A percentile compares a stretch with the other conserved stretches of the same genome.
Conservation (phyloP, 1,139 yeast species). For the Meyerozyma smithsonii region DNA sequence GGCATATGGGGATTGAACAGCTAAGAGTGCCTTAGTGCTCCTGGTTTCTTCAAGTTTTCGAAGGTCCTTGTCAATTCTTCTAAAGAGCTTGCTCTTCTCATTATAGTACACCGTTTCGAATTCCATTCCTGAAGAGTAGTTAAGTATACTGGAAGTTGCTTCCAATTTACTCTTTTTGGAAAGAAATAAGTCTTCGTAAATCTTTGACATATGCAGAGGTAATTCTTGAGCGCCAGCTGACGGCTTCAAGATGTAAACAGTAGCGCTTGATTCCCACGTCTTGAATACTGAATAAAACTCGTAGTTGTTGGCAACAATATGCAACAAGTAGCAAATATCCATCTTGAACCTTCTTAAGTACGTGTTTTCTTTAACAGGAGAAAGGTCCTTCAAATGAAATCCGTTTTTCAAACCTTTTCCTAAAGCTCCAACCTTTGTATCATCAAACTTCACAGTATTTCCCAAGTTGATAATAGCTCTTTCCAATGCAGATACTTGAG, state of each 20-base stretch:
- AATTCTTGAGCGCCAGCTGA: slow-evolving; percentile 64
- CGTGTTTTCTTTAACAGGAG: slow-evolving; percentile 37
- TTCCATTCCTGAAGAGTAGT: slow-evolving; percentile 45
- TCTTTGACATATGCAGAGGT: slow-evolving; percentile 44
- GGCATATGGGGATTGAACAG: slow-evolving; percentile 70
- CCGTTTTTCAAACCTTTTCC: slow-evolving; percentile 87
- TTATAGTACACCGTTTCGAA: slow-evolving; percentile 52
- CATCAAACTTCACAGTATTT: slow-evolving; percentile 62
- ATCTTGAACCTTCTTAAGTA: slow-evolving; percentile 54
- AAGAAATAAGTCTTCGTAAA: slow-evolving; percentile 50
- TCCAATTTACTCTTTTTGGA: slow-evolving; percentile 44
- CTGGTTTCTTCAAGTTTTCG: slow-evolving; percentile 61
- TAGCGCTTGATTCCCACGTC: slow-evolving; percentile 55
- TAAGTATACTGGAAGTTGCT: slow-evolving; percentile 40
- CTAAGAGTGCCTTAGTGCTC: slow-evolving; percentile 61
- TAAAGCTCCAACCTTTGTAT: slow-evolving; percentile 70
- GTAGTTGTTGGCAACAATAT: slow-evolving; percentile 70
- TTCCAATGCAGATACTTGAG: slow-evolving; percentile 62
- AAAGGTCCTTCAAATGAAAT: slow-evolving; percentile 60
- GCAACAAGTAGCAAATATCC: slow-evolving; percentile 66
- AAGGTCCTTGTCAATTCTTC: slow-evolving; percentile 50
- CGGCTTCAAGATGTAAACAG: slow-evolving; percentile 65
- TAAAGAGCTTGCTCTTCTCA: slow-evolving; percentile 47
- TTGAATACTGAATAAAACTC: slow-evolving; percentile 69
- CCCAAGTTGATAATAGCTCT: slow-evolving; percentile 81